Evolutionary conservation across 1,284 basidiomycete species (phyloP), one percentile per base, ranked within the genome.

Genomic region (Ganoderma multipileum): DNA sequence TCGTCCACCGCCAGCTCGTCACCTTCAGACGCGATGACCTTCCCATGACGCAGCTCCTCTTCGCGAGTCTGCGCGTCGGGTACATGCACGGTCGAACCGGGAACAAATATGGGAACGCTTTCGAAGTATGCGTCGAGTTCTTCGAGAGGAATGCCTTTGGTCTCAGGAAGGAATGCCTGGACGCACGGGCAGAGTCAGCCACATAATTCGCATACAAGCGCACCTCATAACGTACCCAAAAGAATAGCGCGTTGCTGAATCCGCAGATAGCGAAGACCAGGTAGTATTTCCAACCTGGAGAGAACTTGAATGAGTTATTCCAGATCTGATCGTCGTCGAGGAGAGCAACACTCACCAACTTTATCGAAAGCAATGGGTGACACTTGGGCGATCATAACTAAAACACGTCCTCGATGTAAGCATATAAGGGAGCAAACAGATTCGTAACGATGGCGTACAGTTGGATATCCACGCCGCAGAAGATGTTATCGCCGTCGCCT

Each of bases 181-280:
- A 8, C 20, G n/a, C 5, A 23, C n/a, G 3, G 16, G 5, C 5
- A 58, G 1, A 23, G 23, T 61, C 41, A 9, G 12, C 30, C 2
- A 28, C 12, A 23, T 1, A 6, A 23, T 41, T 9, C 18, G 50
- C 11, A 20, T 23, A n/a, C 54, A 36, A 9, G 30, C 16, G 20
- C 20, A 23, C 9, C 7, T 42, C 2, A 6, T 16, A 26, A 57
- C 58, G 4, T 64, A 73, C 72, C 84, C 85, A 90, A 73, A 90
- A 85, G 70, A 86, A 86, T 6, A 89, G 73, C 0, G 88, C 88
- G 74, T 90, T 90, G 16, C 87, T 87, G 78, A 88, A 86, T 11
- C 85, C 82, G 74, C 87, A 88, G 64, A 91, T 84, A 2, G 87
- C 87, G 68, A 90, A 90, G 26, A 90, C 85, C 54, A 90, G 81